Base-by-base conservation (phyloP, 148 eudicot species). In the Fagopyrum esculentum region DNA sequence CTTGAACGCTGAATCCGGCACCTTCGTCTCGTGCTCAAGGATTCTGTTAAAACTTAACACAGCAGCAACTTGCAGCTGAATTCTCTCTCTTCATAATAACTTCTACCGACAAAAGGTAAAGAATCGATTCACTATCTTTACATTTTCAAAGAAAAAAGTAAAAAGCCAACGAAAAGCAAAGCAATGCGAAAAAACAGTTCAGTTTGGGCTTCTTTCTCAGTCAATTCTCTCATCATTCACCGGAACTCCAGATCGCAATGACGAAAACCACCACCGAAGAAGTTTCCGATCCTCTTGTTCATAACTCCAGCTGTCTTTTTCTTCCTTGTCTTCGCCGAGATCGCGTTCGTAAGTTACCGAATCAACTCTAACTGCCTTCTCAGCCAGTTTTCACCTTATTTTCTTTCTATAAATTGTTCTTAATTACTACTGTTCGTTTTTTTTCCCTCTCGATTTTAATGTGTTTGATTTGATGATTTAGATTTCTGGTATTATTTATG, bases 271-370 rank as follows among this genome's bases (percentile, higher is more conserved):
- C 71, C 47, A 47, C 71, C 47, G 46, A 46, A n/a, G 71, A 66
- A 43, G 13, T 8, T 13, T 45, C 19, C 19, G 71, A 66, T 66
- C 45, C 71, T 43, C 47, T 46, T 40, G 71, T 35, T 2, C 71
- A 13, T 15, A 40, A 66, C 9, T 5, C 71, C 17, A 40, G 30
- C 12, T 66, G 6, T 15, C 46, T 43, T 43, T 45, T 66, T 9
- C 30, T 66, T 66, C 71, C 71, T 12, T 66, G 71, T 47, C 71
- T 66, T 66, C 71, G 71, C 3, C n/a, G 71, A 66, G 71, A 66
- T 66, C 46, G 19, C 47, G 9, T 66, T 66, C 71, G 71, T 66
- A 66, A 66, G 71, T 40, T 45, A 66, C 43, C n/a, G 71, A 66
- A 66, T 66, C 13, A 10, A 46, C 6, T 66, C 45, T 10, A 13